phyloP scores from a whole-genome alignment of 805 yeast species.

The Saccharomyces paradoxus region DNA sequence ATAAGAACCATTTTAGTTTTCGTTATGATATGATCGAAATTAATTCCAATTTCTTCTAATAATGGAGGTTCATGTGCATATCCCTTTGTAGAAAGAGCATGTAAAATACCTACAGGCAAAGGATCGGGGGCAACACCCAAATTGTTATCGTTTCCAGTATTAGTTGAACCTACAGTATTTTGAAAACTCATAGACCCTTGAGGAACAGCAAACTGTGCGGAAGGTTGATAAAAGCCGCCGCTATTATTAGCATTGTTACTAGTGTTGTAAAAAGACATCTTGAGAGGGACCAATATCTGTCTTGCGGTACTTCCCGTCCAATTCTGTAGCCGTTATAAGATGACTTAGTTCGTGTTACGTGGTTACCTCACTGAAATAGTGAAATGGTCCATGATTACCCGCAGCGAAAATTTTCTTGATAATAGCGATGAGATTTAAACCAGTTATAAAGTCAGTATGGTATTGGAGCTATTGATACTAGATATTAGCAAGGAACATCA shows the following conservation, averaged over 20 bases:
- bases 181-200: constrained; percentile 34
- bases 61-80: constrained; percentile 93
- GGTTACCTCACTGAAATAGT: background rate
- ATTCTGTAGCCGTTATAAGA: background rate
- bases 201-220: constrained; percentile 25
- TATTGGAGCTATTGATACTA: background rate
- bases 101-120: constrained; percentile 68
- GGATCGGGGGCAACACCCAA: constrained; percentile 26
- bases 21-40: constrained; percentile 74
- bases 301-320: background rate
- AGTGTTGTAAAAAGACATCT: constrained; percentile 10
- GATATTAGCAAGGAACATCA: background rate
- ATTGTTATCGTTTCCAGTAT: constrained; percentile 7
- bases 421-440: background rate
- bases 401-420: background rate
- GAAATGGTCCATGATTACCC: background rate
- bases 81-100: constrained; percentile 89
- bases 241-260: background rate
- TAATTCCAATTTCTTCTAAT: constrained; percentile 87
- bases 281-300: background rate
- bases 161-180: constrained; percentile 6
- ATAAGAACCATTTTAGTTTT: constrained; percentile 83
- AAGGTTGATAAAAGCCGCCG: constrained; percentile 16
- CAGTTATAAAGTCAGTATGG: background rate
- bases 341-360: background rate